Conservation (phyloP, 2,329 filamentous ascomycete species). For the Fusarium brachygibbosum region DNA sequence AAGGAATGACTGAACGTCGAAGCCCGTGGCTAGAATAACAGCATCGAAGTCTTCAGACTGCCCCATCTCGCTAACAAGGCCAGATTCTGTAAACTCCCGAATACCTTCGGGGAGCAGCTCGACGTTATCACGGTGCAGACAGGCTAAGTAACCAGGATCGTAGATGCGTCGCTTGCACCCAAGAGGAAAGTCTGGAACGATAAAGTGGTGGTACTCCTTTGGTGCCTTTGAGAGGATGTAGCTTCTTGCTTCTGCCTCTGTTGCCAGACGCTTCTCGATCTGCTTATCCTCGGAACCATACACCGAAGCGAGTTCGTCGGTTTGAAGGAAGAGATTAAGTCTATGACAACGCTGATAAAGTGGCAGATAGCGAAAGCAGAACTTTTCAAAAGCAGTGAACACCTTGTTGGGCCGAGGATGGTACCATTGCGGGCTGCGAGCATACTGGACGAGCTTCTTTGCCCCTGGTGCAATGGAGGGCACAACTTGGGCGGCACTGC, state of each 20-base stretch:
- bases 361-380: constrained; percentile 44
- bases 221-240: constrained; percentile 43
- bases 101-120: constrained; percentile 45
- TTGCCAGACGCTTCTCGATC: constrained; percentile 23
- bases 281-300: not conserved
- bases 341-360: not conserved
- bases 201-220: constrained; percentile 25
- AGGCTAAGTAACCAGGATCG: constrained; percentile 51
- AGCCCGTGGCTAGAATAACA: constrained; percentile 50
- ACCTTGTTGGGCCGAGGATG: constrained; percentile 42
- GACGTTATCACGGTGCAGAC: constrained; percentile 45
- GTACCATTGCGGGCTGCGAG: constrained; percentile 40
- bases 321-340: not conserved
- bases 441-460: constrained; percentile 33
- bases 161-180: constrained; percentile 52
- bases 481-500: constrained; percentile 53
- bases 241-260: constrained; percentile 2
- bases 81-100: constrained; percentile 40
- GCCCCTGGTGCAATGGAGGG: constrained; percentile 43
- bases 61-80: constrained; percentile 20
- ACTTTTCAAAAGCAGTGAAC: constrained; percentile 33
- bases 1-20: constrained; percentile 46
- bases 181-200: constrained; percentile 48
- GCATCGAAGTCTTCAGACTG: constrained; percentile 40
- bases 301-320: not conserved